Evolutionary conservation across 331 rosid genomes (phyloP), one percentile per base, ranked within the genome.

Genomic region (Arachis monticola): DNA sequence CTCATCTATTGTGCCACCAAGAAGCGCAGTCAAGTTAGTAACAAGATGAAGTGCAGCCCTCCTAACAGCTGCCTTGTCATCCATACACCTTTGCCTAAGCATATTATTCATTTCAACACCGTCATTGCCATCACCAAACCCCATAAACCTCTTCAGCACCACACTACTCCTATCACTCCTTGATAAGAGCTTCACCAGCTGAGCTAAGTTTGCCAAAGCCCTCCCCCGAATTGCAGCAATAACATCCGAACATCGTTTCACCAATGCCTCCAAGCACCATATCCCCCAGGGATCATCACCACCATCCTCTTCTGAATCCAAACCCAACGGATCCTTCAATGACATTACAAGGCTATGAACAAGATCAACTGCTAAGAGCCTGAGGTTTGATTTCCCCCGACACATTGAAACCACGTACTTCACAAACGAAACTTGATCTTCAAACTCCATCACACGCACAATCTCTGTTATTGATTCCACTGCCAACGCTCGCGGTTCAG

Each of bases 31-130:
- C 76, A 88, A 76, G 74, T 88, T 94, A 79, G 95, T 88, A 72
- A 88, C 87, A 17, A 94, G 78, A 80, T 82, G 85, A 76, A 94
- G 81, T 11, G 98, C 93, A 62, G 98, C 90, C 87, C 85, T 94
- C 87, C 97, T 87, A 7, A 94, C 98, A 50, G 84, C 95, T 7
- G 97, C 92, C 81, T 91, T 94, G 83, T 94, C 97, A 80, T 94
- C 98, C 89, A 80, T 80, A 75, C 97, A 91, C 86, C 96, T 90
- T 65, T 74, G 81, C 81, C 87, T 85, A 70, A 94, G 77, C 80
- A 91, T 83, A 56, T 52, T 86, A 72, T 75, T 84, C 56, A 88
- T 81, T 22, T 82, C 74, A 77, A 74, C 81, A n/a, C 73, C 86
- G 6, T 42, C 75, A 60, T 61, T 73, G 11, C 61, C 42, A 65